A percentile compares a stretch with the other conserved stretches of the same genome.
These are phyloP conservation scores for Gossypium longicalyx DNA, from an alignment of 345 rosid genomes.

Conservation along the genomic window DNA sequence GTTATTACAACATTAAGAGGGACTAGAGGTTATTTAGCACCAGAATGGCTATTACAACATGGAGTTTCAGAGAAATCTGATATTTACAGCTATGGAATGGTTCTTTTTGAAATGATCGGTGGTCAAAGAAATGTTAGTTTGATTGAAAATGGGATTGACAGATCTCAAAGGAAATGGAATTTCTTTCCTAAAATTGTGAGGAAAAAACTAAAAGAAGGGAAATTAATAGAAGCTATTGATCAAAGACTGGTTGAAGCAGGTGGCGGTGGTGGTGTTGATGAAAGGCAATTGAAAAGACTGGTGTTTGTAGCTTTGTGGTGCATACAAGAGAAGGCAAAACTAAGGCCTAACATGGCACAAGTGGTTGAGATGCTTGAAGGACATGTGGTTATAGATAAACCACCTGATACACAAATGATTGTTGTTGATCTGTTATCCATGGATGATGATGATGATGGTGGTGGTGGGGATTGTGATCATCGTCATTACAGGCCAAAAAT, in stretches of 20 bases:
- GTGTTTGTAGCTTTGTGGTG: slow-evolving; percentile 77
- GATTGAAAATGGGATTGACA: slow-evolving; percentile 31
- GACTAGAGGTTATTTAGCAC: slow-evolving; percentile 65
- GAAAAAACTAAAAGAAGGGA: slow-evolving; percentile 58
- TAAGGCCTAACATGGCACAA: slow-evolving; percentile 60
- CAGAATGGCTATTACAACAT: slow-evolving; percentile 62
- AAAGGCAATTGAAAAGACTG: slow-evolving; percentile 50
- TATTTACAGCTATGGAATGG: slow-evolving; percentile 71
- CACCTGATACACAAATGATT: slow-evolving; percentile 62
- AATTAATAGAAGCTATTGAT: slow-evolving; percentile 68
- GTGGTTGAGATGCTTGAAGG: slow-evolving; percentile 92
- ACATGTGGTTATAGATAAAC: slow-evolving; percentile 51
- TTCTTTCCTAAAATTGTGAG: slow-evolving; percentile 68
- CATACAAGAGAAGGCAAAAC: slow-evolving; percentile 63
- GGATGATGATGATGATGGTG: slow-evolving; percentile 29
- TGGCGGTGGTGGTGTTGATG: slow-evolving; percentile 34
- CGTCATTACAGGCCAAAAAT: slow-evolving; percentile 1
- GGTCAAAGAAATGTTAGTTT: slow-evolving; percentile 52
- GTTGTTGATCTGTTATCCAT: slow-evolving; percentile 58
- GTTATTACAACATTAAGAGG: slow-evolving; percentile 58
- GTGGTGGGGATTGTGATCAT: not conserved
- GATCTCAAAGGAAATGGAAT: slow-evolving; percentile 40
- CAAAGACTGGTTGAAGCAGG: slow-evolving; percentile 37
- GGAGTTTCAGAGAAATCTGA: slow-evolving; percentile 77
- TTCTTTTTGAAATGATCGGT: slow-evolving; percentile 67